These are phyloP conservation scores for Neotropicomus parvogracilis DNA, from an alignment of 1,284 basidiomycete species.

Conservation along the genomic window DNA sequence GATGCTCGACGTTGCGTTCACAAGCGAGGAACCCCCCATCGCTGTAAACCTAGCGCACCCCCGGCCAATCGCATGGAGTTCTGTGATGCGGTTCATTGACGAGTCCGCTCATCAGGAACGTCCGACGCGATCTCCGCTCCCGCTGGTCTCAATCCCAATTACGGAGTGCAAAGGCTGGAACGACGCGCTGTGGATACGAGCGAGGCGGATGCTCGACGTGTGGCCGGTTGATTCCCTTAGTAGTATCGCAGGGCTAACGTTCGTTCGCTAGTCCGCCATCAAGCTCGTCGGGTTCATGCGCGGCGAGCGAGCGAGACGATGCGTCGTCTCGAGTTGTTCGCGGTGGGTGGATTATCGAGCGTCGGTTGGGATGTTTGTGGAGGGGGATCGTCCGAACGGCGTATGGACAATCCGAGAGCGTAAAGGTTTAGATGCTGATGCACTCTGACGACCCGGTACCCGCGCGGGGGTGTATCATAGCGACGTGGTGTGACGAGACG, in stretches of 20 bases:
- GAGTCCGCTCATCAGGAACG: conserved; percentile 11
- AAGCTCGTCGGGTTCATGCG: conserved; percentile 19
- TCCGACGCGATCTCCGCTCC: conserved; percentile 13
- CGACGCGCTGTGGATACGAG: no score
- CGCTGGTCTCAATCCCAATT: not conserved
- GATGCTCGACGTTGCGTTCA: conserved; percentile 26
- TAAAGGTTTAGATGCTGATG: no score
- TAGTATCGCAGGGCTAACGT: no score
- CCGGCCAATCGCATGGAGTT: conserved; percentile 21
- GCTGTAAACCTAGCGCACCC: conserved; percentile 32
- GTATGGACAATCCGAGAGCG: no score
- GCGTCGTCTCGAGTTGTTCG: conserved; percentile 11
- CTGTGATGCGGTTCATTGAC: conserved; percentile 22
- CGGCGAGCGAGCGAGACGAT: conserved; percentile 20
- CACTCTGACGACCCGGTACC: no score
- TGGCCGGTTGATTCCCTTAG: no score
- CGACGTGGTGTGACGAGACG: no score
- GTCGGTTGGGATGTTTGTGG: not conserved
- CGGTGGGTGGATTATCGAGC: conserved; percentile 24
- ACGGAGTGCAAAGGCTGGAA: no score
- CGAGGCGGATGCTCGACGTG: no score
- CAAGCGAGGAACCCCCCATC: conserved; percentile 10
- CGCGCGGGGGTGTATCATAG: no score
- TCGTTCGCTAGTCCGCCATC: conserved; percentile 14
- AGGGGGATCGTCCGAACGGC: not conserved